A percentile compares a stretch with the other conserved stretches of the same genome.
Evolutionary conservation across 73 alveolate genomes (phyloP).

Genomic region (Diophrys sp.): DNA sequence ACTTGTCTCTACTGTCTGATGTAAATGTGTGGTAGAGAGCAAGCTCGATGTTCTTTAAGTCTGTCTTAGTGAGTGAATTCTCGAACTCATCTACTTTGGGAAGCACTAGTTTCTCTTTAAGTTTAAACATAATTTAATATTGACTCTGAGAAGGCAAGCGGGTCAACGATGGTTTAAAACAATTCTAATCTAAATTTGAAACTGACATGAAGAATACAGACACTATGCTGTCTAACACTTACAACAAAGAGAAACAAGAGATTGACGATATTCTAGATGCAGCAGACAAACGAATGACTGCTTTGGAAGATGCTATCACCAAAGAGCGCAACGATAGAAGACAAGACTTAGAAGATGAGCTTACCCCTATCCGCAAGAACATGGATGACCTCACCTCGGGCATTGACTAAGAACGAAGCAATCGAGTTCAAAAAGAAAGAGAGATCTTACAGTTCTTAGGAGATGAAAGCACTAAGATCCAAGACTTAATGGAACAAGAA

Average conservation of each 20-base stretch:
- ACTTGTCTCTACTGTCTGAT: no score
- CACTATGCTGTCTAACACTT: background rate
- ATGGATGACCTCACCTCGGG: conserved; percentile 43
- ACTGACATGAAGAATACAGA: conserved; percentile 60
- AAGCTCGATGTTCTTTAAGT: no score
- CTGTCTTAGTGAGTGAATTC: no score
- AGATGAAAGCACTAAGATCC: conserved; percentile 69
- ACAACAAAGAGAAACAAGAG: conserved; percentile 59
- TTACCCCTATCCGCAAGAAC: conserved; percentile 59
- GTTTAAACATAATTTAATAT: no score
- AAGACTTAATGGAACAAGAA: conserved; percentile 67
- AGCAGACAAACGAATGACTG: conserved; percentile 65
- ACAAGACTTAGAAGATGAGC: conserved; percentile 62
- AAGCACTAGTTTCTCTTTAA: no score
- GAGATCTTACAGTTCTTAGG: conserved; percentile 67
- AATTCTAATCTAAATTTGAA: conserved; percentile 66
- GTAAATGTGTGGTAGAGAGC: no score
- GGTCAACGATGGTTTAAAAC: conserved; percentile 69
- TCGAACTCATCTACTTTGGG: no score
- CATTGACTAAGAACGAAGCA: conserved; percentile 36
- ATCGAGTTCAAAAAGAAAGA: conserved; percentile 67
- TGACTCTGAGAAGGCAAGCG: conserved; percentile 70
- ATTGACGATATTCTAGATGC: conserved; percentile 60
- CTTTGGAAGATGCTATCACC: conserved; percentile 55
- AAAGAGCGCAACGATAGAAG: conserved; percentile 77